Conservation (phyloP, 176 grass and related monocot genomes). For the Carex cristatella region DNA sequence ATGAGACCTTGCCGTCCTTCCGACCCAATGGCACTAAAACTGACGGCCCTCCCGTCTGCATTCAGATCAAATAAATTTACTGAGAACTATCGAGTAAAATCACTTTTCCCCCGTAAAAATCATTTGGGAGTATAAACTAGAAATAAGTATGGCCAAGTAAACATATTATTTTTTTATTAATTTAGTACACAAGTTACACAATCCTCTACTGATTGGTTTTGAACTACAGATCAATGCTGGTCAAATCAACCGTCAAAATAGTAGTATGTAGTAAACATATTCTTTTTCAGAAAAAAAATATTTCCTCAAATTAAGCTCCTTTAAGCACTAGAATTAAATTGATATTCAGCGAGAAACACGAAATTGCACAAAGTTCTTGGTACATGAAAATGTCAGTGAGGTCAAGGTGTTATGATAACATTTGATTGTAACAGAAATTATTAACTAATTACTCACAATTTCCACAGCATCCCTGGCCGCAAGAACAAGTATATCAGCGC, state of each 20-base stretch:
- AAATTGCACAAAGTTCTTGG: background rate
- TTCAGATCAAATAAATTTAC: background rate
- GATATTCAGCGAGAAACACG: background rate
- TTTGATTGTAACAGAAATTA: background rate
- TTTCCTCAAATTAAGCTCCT: background rate
- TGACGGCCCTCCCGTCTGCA: slow-evolving; percentile 70
- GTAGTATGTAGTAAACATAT: background rate
- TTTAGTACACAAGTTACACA: background rate
- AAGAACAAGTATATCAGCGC: slow-evolving; percentile 77
- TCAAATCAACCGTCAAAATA: background rate
- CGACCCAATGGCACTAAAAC: slow-evolving; percentile 54
- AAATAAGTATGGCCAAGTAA: background rate
- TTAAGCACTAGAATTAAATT: background rate
- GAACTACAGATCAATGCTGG: no score
- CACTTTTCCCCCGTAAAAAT: background rate
- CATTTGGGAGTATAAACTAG: background rate
- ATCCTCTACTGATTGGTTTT: background rate
- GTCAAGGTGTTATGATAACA: background rate
- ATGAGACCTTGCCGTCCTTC: slow-evolving; percentile 58
- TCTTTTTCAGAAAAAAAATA: background rate
- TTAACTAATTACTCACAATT: slow-evolving; percentile 46
- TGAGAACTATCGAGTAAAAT: background rate
- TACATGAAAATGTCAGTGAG: background rate
- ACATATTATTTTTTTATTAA: background rate
- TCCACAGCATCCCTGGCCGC: slow-evolving; percentile 75